These are phyloP conservation scores for Saturnispora hagleri DNA, from an alignment of 805 yeast species.

Conservation along the genomic window DNA sequence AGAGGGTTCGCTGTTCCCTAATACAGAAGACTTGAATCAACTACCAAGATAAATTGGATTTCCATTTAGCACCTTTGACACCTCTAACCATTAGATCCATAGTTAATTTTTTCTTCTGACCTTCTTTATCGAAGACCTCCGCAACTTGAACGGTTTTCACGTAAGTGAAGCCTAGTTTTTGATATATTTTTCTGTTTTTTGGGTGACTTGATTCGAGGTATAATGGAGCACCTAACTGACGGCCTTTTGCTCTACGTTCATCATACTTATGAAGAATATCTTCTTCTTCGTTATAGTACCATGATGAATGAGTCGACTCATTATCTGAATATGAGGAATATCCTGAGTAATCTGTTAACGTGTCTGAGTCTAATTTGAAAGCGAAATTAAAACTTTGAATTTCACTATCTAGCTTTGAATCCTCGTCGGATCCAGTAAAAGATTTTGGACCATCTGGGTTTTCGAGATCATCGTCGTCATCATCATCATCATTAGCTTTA, in stretches of 20 bases:
- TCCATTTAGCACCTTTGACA: conserved; percentile 29
- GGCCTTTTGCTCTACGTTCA: conserved; percentile 22
- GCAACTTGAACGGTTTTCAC: conserved; percentile 29
- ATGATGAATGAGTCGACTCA: conserved; percentile 28
- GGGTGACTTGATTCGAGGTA: conserved; percentile 53
- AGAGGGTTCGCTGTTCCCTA: conserved; percentile 34
- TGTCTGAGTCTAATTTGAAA: conserved; percentile 27
- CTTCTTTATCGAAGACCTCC: conserved; percentile 22
- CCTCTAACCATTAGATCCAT: conserved; percentile 34
- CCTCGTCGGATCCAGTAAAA: conserved; percentile 14
- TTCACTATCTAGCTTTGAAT: conserved; percentile 26
- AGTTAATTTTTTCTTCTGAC: conserved; percentile 20
- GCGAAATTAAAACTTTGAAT: conserved; percentile 27
- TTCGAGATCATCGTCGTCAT: conserved; percentile 11
- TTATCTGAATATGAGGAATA: conserved; percentile 26
- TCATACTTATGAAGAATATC: conserved; percentile 28
- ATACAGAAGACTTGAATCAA: conserved; percentile 15
- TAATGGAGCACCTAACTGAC: conserved; percentile 27
- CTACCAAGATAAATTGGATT: conserved; percentile 7
- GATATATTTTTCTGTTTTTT: conserved; percentile 42
- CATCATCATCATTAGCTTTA: conserved; percentile 1
- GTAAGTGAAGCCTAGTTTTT: conserved; percentile 42
- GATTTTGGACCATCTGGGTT: conserved; percentile 2
- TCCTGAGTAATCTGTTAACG: conserved; percentile 28
- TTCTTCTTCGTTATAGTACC: conserved; percentile 29